Percentiles rank a stretch among this genome's conserved stretches.
phyloP scores from a whole-genome alignment of 2,329 filamentous ascomycete species.

The Beauveria sp. region DNA sequence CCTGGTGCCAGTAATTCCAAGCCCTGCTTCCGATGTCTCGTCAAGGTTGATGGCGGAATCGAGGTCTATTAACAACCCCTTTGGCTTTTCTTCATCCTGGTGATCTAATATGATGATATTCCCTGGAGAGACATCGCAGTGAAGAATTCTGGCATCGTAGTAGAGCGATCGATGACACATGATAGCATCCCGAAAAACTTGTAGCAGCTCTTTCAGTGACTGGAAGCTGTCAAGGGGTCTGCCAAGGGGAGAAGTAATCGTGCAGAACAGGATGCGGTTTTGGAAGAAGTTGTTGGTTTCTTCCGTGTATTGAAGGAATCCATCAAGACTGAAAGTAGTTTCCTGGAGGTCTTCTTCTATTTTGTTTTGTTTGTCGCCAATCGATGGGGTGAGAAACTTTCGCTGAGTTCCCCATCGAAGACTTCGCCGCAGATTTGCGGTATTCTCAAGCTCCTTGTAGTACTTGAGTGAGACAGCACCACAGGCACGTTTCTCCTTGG shows the following conservation, averaged over 20 bases:
- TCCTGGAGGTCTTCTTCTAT: too few species aligned
- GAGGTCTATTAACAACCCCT: not conserved
- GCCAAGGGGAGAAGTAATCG: not conserved
- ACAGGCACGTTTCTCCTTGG: slow-evolving; percentile 20
- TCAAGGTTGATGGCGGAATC: not conserved
- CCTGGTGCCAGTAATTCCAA: not conserved
- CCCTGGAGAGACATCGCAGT: not conserved
- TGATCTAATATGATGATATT: not conserved
- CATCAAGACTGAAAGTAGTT: too few species aligned
- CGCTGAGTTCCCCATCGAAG: not conserved
- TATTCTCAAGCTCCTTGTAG: slow-evolving; percentile 7
- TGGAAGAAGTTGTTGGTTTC: slow-evolving; percentile 12
- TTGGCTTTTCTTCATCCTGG: not conserved
- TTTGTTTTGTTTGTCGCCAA: not conserved
- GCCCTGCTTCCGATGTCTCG: too few species aligned
- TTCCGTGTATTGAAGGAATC: slow-evolving; percentile 7
- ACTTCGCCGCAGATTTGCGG: not conserved
- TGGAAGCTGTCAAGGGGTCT: not conserved
- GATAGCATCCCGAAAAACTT: not conserved
- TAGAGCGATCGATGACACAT: not conserved
- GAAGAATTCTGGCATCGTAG: not conserved
- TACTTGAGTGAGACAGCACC: slow-evolving; percentile 22
- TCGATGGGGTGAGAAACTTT: not conserved
- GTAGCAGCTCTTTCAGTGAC: not conserved
- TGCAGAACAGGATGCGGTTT: slow-evolving; percentile 13